phyloP scores from a whole-genome alignment of 2,329 filamentous ascomycete species.

The Pestalotiopsis sp. region DNA sequence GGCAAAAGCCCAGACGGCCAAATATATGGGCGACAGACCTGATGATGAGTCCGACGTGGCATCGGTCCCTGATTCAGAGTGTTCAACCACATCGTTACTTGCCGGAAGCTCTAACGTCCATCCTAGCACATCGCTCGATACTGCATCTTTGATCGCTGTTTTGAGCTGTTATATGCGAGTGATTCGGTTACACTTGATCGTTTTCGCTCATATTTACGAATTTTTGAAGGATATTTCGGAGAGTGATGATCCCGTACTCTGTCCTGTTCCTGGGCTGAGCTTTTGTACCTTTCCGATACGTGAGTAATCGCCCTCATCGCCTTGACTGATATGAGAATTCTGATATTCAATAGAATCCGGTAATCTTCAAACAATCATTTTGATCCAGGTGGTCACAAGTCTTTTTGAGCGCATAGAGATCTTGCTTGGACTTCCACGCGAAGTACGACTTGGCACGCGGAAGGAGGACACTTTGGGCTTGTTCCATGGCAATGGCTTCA shows the following conservation, averaged over 20 bases:
- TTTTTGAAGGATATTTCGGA: neutral
- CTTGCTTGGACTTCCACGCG: neutral
- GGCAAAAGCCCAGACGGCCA: neutral
- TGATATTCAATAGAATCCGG: neutral
- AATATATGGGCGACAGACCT: too few species aligned
- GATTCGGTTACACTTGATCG: neutral
- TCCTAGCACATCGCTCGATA: neutral
- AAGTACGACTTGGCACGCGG: neutral
- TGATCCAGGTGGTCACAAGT: neutral
- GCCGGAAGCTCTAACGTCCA: too few species aligned
- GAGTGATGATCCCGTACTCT: neutral
- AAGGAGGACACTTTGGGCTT: neutral
- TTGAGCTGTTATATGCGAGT: constrained; percentile 2
- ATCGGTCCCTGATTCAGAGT: too few species aligned
- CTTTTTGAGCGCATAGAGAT: constrained; percentile 5
- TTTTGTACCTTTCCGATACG: neutral
- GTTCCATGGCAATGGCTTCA: neutral
- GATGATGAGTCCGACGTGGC: too few species aligned
- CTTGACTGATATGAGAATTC: neutral
- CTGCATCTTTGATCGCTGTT: neutral
- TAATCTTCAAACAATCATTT: constrained; percentile 4
- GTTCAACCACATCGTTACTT: too few species aligned
- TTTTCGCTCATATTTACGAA: neutral
- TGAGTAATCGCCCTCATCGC: neutral
- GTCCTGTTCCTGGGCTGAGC: neutral